A percentile compares a stretch with the other conserved stretches of the same genome.
phyloP scores from a whole-genome alignment of 1,284 basidiomycete species.

The Irpex sp. region DNA sequence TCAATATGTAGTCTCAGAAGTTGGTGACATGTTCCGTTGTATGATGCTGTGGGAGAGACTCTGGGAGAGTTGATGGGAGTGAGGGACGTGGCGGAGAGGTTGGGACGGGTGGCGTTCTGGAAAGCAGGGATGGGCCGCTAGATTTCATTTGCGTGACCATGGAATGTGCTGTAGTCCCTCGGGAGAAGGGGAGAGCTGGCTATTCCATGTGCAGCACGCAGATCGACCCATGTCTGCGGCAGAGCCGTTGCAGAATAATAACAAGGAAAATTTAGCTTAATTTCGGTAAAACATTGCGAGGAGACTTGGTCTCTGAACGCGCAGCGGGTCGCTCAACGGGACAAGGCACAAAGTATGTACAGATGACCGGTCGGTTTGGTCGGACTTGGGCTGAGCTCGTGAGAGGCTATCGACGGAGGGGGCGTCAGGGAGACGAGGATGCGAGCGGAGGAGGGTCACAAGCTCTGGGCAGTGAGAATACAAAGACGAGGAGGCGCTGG shows the following conservation, averaged over 20 bases:
- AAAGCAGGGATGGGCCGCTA: constrained; percentile 5
- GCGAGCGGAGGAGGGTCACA: constrained; percentile 5
- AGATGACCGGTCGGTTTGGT: not conserved
- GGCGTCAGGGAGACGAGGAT: not conserved
- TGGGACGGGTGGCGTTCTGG: not conserved
- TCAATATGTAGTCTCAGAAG: not conserved
- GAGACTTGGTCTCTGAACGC: no score
- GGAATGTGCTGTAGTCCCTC: constrained; percentile 7
- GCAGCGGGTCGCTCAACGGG: no score
- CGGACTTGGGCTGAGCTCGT: not conserved
- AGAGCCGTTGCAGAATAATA: not conserved
- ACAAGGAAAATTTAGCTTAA: not conserved
- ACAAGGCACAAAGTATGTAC: not conserved
- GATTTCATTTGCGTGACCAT: constrained; percentile 5
- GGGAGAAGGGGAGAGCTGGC: constrained; percentile 7
- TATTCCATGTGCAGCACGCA: constrained; percentile 8
- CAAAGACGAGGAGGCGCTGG: not conserved
- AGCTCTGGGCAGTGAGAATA: constrained; percentile 2
- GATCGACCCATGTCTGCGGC: constrained; percentile 9
- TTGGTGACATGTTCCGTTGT: not conserved
- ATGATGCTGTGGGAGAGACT: not conserved
- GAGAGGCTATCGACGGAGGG: not conserved
- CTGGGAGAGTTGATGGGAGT: not conserved
- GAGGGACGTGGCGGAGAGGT: not conserved
- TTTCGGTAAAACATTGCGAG: constrained; percentile 4